Percentiles rank a stretch among this genome's conserved stretches.
phyloP scores from a whole-genome alignment of 2,329 filamentous ascomycete genomes.

The Pseudogymnoascus sp. region DNA sequence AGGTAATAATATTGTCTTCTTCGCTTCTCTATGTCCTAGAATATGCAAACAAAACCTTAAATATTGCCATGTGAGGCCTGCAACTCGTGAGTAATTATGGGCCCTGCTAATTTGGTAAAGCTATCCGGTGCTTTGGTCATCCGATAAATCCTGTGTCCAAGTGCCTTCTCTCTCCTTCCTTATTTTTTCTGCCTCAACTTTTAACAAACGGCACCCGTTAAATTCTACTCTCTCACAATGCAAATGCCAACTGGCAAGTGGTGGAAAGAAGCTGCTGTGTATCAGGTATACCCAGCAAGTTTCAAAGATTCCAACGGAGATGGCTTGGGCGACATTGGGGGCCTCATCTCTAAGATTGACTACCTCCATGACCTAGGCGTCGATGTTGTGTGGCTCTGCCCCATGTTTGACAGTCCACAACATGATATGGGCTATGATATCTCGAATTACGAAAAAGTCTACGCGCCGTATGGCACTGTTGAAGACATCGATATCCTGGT shows the following conservation, averaged over 20 bases:
- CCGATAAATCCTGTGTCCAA: no score
- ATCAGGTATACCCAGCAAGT: conserved; percentile 50
- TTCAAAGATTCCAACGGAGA: conserved; percentile 50
- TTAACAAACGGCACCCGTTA: no score
- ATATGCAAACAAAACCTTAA: background rate
- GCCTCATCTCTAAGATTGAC: conserved; percentile 51
- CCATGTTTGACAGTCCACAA: conserved; percentile 55
- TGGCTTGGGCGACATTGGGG: conserved; percentile 52
- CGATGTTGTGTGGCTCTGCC: conserved; percentile 58
- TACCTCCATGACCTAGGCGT: conserved; percentile 53
- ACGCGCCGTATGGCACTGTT: conserved; percentile 57
- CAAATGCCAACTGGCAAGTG: conserved; percentile 26
- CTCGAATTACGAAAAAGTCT: conserved; percentile 56
- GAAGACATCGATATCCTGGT: conserved; percentile 57
- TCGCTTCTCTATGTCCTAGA: background rate
- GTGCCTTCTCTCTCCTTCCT: background rate
- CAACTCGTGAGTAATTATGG: background rate
- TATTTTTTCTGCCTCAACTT: background rate
- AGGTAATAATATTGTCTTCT: background rate
- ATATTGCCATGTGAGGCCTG: background rate
- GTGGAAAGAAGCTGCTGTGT: conserved; percentile 50
- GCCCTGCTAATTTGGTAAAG: background rate
- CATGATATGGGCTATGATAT: conserved; percentile 65
- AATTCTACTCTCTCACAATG: background rate
- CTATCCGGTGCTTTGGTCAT: background rate